A percentile compares a stretch with the other conserved stretches of the same genome.
Evolutionary conservation across 108 stramenopile species (phyloP).

Genomic region (Cyclotella distinguenda): DNA sequence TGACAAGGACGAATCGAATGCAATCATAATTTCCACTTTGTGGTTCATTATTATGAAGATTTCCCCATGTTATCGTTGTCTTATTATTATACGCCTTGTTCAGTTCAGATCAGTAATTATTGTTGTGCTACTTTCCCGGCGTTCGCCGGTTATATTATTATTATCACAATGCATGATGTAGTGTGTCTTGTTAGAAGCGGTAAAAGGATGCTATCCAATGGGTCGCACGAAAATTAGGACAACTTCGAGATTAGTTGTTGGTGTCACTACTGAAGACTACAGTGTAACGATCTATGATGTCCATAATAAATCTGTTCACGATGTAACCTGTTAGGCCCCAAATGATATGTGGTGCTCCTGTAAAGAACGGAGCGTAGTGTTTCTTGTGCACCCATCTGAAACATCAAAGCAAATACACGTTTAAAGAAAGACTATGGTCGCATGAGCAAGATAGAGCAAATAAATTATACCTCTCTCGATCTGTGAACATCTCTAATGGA

Average conservation of each 20-base stretch:
- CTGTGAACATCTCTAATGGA: slow-evolving; percentile 67
- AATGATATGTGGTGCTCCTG: slow-evolving; percentile 85
- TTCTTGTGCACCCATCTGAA: slow-evolving; percentile 77
- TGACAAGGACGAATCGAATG: too few relatives aligned
- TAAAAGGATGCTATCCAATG: too few relatives aligned
- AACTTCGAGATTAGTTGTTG: neutral
- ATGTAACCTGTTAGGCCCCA: slow-evolving; percentile 94
- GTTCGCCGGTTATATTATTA: too few relatives aligned
- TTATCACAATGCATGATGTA: too few relatives aligned
- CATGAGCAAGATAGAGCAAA: slow-evolving; percentile 1
- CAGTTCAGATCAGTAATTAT: too few relatives aligned
- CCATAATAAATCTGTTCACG: slow-evolving; percentile 81
- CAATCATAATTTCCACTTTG: too few relatives aligned
- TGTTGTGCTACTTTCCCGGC: too few relatives aligned
- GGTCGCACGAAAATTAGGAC: too few relatives aligned
- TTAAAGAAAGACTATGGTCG: neutral
- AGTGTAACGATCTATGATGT: slow-evolving; percentile 66
- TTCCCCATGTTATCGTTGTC: too few relatives aligned
- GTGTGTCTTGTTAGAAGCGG: too few relatives aligned
- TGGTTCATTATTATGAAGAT: too few relatives aligned
- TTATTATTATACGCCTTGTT: too few relatives aligned
- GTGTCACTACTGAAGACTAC: slow-evolving; percentile 34
- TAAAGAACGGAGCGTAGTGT: slow-evolving; percentile 83
- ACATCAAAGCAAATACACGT: neutral
- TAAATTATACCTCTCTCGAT: slow-evolving; percentile 39